These are phyloP conservation scores for Tetrapisispora namnaoensis DNA, from an alignment of 805 yeast species.

Conservation along the genomic window DNA sequence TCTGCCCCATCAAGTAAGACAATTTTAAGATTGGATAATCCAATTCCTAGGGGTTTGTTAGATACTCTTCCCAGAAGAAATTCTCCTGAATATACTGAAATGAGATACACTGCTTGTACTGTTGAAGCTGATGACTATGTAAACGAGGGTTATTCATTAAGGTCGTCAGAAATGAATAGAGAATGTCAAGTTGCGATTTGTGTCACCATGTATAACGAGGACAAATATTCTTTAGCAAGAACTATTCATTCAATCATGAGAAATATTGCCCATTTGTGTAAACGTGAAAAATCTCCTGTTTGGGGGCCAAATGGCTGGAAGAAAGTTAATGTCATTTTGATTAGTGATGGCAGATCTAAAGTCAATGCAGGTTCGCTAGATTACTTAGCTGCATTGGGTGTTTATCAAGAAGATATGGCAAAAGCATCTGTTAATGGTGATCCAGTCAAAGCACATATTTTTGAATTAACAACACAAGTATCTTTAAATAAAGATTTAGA, in stretches of 20 bases:
- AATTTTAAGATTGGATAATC: slow-evolving; percentile 75
- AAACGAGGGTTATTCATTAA: slow-evolving; percentile 68
- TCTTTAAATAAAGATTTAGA: slow-evolving; percentile 83
- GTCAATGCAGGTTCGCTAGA: slow-evolving; percentile 78
- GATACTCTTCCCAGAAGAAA: slow-evolving; percentile 80
- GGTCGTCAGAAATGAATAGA: slow-evolving; percentile 79
- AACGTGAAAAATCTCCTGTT: slow-evolving; percentile 67
- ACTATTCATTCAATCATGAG: slow-evolving; percentile 92
- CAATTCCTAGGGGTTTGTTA: slow-evolving; percentile 81
- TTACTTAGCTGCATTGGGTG: slow-evolving; percentile 87
- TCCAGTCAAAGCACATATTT: slow-evolving; percentile 85
- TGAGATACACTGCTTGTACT: slow-evolving; percentile 97
- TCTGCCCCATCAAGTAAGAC: slow-evolving; percentile 37
- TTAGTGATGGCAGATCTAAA: slow-evolving; percentile 91
- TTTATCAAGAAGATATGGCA: slow-evolving; percentile 95
- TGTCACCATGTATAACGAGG: slow-evolving; percentile 96
- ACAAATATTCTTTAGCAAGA: slow-evolving; percentile 78
- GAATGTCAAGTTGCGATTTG: slow-evolving; percentile 89
- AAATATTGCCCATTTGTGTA: slow-evolving; percentile 79
- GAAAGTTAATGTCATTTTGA: slow-evolving; percentile 82
- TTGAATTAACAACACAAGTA: slow-evolving; percentile 93
- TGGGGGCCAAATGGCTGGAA: slow-evolving; percentile 99
- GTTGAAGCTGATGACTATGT: slow-evolving; percentile 82
- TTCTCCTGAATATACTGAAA: slow-evolving; percentile 85
- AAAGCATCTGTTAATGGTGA: slow-evolving; percentile 87